A percentile compares a stretch with the other conserved stretches of the same genome.
Conservation (phyloP, 1,284 basidiomycete species). For the Cryptococcus depauperatus region DNA sequence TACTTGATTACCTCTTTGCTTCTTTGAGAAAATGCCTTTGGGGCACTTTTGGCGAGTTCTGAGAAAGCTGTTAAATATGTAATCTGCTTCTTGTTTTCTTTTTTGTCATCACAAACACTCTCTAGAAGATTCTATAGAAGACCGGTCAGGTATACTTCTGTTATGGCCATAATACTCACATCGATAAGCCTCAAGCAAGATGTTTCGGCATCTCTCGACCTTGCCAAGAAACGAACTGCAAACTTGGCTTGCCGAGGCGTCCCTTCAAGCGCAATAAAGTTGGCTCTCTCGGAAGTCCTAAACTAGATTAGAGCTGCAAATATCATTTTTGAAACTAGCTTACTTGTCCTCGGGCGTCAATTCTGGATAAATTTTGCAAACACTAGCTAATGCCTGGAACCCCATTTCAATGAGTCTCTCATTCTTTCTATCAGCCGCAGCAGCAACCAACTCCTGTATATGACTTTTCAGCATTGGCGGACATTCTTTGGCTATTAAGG, state of each 20-base stretch:
- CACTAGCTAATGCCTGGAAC: slow-evolving; percentile 65
- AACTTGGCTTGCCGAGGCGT: slow-evolving; percentile 74
- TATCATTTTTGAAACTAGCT: slow-evolving; percentile 30
- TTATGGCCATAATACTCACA: slow-evolving; percentile 49
- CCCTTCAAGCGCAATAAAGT: slow-evolving; percentile 55
- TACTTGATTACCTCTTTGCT: slow-evolving; percentile 65
- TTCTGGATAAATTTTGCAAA: slow-evolving; percentile 55
- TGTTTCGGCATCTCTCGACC: slow-evolving; percentile 52
- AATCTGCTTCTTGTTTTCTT: slow-evolving; percentile 50
- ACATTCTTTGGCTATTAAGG: slow-evolving; percentile 65
- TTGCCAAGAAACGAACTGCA: slow-evolving; percentile 68
- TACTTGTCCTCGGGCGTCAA: slow-evolving; percentile 60
- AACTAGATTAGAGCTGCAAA: neutral
- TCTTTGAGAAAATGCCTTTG: slow-evolving; percentile 65
- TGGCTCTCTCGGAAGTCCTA: slow-evolving; percentile 66
- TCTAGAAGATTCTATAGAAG: too few relatives aligned
- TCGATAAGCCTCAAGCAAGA: slow-evolving; percentile 54
- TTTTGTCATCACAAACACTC: too few relatives aligned
- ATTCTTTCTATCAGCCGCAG: slow-evolving; percentile 60
- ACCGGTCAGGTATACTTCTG: too few relatives aligned
- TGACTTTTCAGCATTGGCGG: slow-evolving; percentile 68
- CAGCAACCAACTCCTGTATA: slow-evolving; percentile 63
- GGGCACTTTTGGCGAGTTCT: slow-evolving; percentile 63
- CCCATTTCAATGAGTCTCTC: slow-evolving; percentile 57
- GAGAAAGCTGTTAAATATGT: slow-evolving; percentile 63